Conservation (phyloP, 495 filamentous ascomycete genomes). For the Penicillium samsonianum region DNA sequence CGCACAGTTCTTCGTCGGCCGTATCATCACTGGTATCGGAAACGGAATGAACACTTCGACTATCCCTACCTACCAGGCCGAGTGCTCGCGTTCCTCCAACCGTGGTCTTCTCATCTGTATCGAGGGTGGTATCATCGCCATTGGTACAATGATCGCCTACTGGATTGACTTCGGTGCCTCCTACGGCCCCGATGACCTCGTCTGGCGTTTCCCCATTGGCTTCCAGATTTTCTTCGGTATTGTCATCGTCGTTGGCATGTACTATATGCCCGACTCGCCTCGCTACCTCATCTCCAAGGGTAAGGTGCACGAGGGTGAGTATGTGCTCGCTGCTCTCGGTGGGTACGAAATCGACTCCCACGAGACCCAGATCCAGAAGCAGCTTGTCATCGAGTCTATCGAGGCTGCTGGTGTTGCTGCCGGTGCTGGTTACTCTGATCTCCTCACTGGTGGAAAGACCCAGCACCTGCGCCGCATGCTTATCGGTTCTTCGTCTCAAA, state of each 20-base stretch:
- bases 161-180: conserved; percentile 83
- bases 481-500: conserved; percentile 61
- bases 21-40: conserved; percentile 71
- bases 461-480: conserved; percentile 53
- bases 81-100: conserved; percentile 73
- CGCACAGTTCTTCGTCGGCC: conserved; percentile 76
- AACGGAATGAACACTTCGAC: conserved; percentile 80
- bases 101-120: conserved; percentile 83
- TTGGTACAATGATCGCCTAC: conserved; percentile 74
- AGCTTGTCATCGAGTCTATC: conserved; percentile 74
- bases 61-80: conserved; percentile 80
- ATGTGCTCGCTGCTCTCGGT: conserved; percentile 68
- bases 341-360: conserved; percentile 59
- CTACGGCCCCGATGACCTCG: conserved; percentile 63
- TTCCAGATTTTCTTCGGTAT: conserved; percentile 78
- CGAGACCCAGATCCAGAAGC: conserved; percentile 59
- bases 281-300: conserved; percentile 72
- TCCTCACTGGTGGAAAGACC: conserved; percentile 44
- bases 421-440: conserved; percentile 39
- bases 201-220: conserved; percentile 81
- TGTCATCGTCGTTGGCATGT: conserved; percentile 63
- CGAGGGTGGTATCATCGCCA: conserved; percentile 76
- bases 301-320: conserved; percentile 65
- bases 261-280: conserved; percentile 73
- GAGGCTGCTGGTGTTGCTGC: conserved; percentile 52